These are phyloP conservation scores for Fusarium scirpi DNA, from an alignment of 2,329 filamentous ascomycete genomes.

Conservation along the genomic window DNA sequence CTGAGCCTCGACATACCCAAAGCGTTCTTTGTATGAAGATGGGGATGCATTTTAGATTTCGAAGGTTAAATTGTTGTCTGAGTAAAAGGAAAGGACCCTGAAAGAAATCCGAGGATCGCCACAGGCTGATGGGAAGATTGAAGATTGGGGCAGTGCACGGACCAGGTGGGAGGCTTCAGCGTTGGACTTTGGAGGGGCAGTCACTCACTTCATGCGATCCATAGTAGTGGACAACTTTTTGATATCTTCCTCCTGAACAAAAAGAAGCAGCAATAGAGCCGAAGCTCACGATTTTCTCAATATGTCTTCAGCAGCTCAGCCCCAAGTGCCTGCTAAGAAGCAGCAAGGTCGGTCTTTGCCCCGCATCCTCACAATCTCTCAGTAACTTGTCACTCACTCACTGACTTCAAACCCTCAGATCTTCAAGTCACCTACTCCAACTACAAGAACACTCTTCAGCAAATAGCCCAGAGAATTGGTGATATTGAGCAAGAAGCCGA, in stretches of 20 bases:
- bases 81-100: slow-evolving; percentile 30
- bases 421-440: slow-evolving; percentile 83
- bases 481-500: slow-evolving; percentile 98
- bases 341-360: slow-evolving; percentile 72
- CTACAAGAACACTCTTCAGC: slow-evolving; percentile 84
- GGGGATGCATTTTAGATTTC: slow-evolving; percentile 85
- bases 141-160: slow-evolving; percentile 47
- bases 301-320: slow-evolving; percentile 58
- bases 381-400: slow-evolving; percentile 27
- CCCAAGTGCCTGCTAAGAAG: slow-evolving; percentile 71
- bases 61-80: slow-evolving; percentile 14
- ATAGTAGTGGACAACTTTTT: slow-evolving; percentile 23
- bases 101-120: slow-evolving; percentile 38
- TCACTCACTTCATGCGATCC: slow-evolving; percentile 16
- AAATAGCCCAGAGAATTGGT: slow-evolving; percentile 94
- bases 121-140: slow-evolving; percentile 26
- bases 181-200: slow-evolving; percentile 42
- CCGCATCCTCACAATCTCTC: background rate
- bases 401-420: slow-evolving; percentile 62
- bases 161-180: slow-evolving; percentile 42
- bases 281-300: background rate
- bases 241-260: slow-evolving; percentile 16
- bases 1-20: slow-evolving; percentile 67
- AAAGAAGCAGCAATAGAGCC: background rate
- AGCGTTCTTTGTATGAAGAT: slow-evolving; percentile 93